These are phyloP conservation scores for Chytriomyces sp. DNA, from an alignment of 192 early-diverging fungal genomes.

Conservation along the genomic window DNA sequence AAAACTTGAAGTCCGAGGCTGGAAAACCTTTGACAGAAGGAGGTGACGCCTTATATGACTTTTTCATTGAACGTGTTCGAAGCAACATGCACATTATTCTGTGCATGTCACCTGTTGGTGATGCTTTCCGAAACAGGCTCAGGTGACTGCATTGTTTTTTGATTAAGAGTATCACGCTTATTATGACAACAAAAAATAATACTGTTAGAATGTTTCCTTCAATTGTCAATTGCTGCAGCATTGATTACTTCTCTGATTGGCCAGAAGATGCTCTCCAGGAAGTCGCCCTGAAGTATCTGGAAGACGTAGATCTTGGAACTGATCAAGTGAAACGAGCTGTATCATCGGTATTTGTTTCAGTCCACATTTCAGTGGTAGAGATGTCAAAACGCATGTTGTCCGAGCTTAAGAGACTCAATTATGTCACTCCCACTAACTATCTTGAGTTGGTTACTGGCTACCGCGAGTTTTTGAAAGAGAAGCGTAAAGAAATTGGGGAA, in stretches of 20 bases:
- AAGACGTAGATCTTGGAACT: constrained; percentile 51
- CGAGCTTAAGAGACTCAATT: constrained; percentile 60
- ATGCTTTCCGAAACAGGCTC: constrained; percentile 57
- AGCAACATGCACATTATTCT: constrained; percentile 58
- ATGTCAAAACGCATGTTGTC: constrained; percentile 51
- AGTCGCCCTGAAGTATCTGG: constrained; percentile 57
- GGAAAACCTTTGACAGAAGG: constrained; percentile 43
- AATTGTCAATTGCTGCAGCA: constrained; percentile 59
- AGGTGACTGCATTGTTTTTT: no score
- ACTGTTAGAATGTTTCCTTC: constrained; percentile 62
- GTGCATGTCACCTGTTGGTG: constrained; percentile 64
- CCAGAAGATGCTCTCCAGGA: constrained; percentile 59
- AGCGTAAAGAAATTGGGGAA: constrained; percentile 58
- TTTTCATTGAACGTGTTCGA: constrained; percentile 59
- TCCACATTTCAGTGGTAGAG: constrained; percentile 62
- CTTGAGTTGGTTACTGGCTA: constrained; percentile 61
- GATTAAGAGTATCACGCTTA: no score
- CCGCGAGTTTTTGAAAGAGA: constrained; percentile 54
- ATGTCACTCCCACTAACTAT: constrained; percentile 65
- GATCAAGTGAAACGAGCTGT: constrained; percentile 51
- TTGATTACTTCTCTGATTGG: constrained; percentile 67
- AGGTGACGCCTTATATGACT: constrained; percentile 41
- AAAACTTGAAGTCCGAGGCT: constrained; percentile 34
- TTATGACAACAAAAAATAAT: no score
- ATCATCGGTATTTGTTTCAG: constrained; percentile 54